Base-by-base conservation (phyloP, 306 rosid genomes). In the Astragalus membranaceus region DNA sequence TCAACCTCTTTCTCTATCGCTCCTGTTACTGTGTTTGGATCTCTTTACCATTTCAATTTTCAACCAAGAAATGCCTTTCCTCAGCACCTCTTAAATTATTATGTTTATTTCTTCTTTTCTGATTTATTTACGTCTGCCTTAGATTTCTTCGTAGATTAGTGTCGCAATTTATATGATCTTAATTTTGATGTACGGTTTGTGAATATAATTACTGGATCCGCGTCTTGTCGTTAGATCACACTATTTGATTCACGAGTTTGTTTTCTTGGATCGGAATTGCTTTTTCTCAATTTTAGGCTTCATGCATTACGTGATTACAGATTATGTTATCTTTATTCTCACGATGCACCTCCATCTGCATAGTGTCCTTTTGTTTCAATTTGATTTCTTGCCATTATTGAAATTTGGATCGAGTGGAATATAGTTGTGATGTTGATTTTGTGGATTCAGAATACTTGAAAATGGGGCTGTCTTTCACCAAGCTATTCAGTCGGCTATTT, bases 381-480 rank as follows among this genome's bases (percentile, higher is more conserved):
- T 70, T 46, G 75, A 73, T 51, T 64, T 68, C 55, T 50, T 48
- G 50, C 8, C 15, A 30, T 20, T 20, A 2, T 26, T 77, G 33
- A 44, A 44, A 74, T 60, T 56, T 23, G 70, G 46, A 41, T 51
- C 13, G 9, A 53, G 35, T 54, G 16, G n/a, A 69, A 56, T 67
- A 6, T 7, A 44, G 55, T 51, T 23, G n/a, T 70, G 67, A 52
- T 53, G 36, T 2, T 72, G 47, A 41, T 51, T 36, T 39, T 63
- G 56, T 67, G 56, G 70, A 58, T 72, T 63, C 79, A 79, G 80
- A 56, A 54, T 48, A 78, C 20, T 83, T 78, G 78, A 86, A 84
- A 80, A 92, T 92, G 98, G 98, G 98, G 88, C 73, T 92, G 80
- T 87, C 98, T 23, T 92, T 92, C 92, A 85, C 96, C 53, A 92